Conservation (phyloP, 345 rosid genomes). For the Pistacia atlantica region DNA sequence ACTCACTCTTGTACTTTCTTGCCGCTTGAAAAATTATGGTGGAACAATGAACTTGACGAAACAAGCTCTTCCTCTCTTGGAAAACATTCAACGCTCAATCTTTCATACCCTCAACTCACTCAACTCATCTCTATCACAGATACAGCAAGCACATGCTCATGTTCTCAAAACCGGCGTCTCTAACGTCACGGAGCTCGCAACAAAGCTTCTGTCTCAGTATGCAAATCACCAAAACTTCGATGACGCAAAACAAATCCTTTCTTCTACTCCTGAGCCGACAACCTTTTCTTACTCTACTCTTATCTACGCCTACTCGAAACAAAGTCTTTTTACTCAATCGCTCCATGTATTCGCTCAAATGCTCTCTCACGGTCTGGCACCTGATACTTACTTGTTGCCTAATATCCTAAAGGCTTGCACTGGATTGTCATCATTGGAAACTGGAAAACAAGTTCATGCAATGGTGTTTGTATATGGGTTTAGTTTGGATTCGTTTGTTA, state of each 20-base stretch:
- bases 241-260: slow-evolving; percentile 7
- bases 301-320: slow-evolving; percentile 24
- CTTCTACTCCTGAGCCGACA: slow-evolving; percentile 2
- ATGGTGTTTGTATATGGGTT: background rate
- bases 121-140: slow-evolving; percentile 1
- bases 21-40: too few relatives aligned
- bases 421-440: background rate
- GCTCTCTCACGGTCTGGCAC: slow-evolving; percentile 19
- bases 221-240: slow-evolving; percentile 15
- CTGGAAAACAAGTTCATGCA: slow-evolving; percentile 9
- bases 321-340: slow-evolving; percentile 9
- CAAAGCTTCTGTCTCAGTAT: slow-evolving; percentile 20
- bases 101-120: slow-evolving; percentile 12
- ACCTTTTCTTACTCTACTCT: slow-evolving; percentile 14
- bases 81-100: slow-evolving; percentile 3
- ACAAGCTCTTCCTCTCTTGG: slow-evolving; percentile 12
- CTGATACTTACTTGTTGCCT: slow-evolving; percentile 25
- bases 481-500: slow-evolving; percentile 18
- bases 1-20: too few relatives aligned
- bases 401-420: slow-evolving; percentile 16
- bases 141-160: slow-evolving; percentile 9
- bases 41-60: background rate
- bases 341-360: slow-evolving; percentile 21
- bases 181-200: background rate
- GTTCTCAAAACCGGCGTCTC: slow-evolving; percentile 26